Base-by-base conservation (phyloP, 208 protist species). In the Leishmania mexicana region DNA sequence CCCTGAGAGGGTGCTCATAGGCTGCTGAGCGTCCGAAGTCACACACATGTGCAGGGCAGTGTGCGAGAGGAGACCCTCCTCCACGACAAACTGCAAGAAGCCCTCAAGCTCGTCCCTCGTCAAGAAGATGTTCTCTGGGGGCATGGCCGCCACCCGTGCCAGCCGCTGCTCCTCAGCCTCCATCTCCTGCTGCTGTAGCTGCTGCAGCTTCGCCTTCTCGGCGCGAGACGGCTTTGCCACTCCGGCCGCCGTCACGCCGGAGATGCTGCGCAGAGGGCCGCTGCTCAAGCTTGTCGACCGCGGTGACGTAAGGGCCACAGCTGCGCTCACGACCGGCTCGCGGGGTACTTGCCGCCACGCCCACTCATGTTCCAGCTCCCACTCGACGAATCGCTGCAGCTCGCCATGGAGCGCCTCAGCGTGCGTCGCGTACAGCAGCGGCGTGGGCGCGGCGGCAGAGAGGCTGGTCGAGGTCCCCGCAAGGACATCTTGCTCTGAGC, bases 41-140 rank as follows among this genome's bases (percentile, higher is more conserved):
- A 79, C 65, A 74, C 75, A 81, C 3, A 42, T 67, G 81, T 94
- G 93, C 57, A 97, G 86, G 1, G 87, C 68, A 7, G 88, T 81
- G 85, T 97, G 94, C 54, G 87, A 76, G 31, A 94, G 78, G 60
- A 95, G 85, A 40, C 90, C 92, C 2, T 83, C 78, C 70, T 76
- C 62, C 31, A 94, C 78, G 78, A 94, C 90, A 42, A 85, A 89
- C 4, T 75, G 87, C 77, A 90, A 84, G 70, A 96, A 92, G 11
- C 73, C 49, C 13, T 79, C 78, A 0, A 91, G 70, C 57, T 95
- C 90, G 28, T 89, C 78, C 75, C 84, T 85, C 1, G 76, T 84
- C 38, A 97, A 84, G 72, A 92, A 96, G 21, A 95, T 89, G 78
- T 95, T 95, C 79, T 96, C 90, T 1, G 85, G 73, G 28, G 92